A percentile compares a stretch with the other conserved stretches of the same genome.
phyloP scores from a whole-genome alignment of 352 stramenopile genomes.

The Stephanocyclus meneghinianus region DNA sequence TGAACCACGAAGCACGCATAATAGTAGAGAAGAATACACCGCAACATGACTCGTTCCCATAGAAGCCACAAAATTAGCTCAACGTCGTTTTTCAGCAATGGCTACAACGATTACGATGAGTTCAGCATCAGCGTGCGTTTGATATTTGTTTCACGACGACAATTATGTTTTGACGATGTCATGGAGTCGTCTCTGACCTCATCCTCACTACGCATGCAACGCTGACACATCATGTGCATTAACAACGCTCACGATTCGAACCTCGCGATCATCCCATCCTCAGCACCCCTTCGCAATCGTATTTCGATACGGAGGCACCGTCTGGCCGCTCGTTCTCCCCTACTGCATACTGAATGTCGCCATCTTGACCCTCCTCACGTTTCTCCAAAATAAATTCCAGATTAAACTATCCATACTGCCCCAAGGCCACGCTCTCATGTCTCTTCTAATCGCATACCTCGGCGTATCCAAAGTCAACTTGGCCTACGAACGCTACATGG shows the following conservation, averaged over 20 bases:
- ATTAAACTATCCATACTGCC: slow-evolving; percentile 34
- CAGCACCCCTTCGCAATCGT: slow-evolving; percentile 26
- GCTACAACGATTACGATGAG: slow-evolving; percentile 2
- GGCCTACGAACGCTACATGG: slow-evolving; percentile 53
- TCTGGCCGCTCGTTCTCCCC: slow-evolving; percentile 50
- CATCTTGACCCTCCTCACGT: slow-evolving; percentile 18
- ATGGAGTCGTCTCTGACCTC: no score
- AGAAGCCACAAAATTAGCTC: slow-evolving; percentile 1
- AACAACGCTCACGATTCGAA: not conserved
- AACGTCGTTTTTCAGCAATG: not conserved
- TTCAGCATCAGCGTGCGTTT: slow-evolving; percentile 12
- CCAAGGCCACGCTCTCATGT: slow-evolving; percentile 51
- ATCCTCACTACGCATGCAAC: no score
- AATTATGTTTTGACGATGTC: not conserved
- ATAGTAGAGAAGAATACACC: no score
- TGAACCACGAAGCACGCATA: no score
- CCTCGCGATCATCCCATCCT: not conserved
- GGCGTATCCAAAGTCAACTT: slow-evolving; percentile 58
- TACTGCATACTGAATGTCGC: slow-evolving; percentile 56
- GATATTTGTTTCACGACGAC: not conserved
- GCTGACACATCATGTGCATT: not conserved
- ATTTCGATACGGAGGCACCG: slow-evolving; percentile 32
- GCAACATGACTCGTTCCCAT: not conserved
- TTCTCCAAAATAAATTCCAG: slow-evolving; percentile 13
- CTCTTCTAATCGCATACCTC: slow-evolving; percentile 57